Evolutionary conservation across 768 basidiomycete genomes (phyloP).

Genomic region (Lyophyllum shimeji): DNA sequence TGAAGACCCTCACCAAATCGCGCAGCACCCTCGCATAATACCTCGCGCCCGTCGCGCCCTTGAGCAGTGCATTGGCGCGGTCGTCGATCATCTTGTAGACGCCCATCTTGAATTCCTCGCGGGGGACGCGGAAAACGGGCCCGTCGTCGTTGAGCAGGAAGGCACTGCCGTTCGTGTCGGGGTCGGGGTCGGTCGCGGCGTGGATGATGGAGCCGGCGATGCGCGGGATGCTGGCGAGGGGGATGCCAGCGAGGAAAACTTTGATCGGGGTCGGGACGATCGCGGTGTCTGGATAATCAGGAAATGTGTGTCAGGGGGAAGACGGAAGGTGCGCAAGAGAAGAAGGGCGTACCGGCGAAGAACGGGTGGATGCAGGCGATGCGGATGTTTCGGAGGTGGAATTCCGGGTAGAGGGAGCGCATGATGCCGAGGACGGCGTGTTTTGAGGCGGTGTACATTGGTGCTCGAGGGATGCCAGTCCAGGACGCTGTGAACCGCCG

Average conservation of each 20-base stretch:
- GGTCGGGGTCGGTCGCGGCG: constrained; percentile 46
- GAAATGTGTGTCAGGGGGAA: not conserved
- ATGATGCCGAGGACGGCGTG: constrained; percentile 54
- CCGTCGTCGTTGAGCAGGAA: constrained; percentile 52
- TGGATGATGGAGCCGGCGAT: constrained; percentile 54
- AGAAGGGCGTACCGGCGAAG: constrained; percentile 42
- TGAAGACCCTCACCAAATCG: constrained; percentile 29
- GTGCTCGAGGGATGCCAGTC: constrained; percentile 39
- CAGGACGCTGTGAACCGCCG: constrained; percentile 43
- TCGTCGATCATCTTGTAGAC: constrained; percentile 53
- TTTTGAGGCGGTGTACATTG: constrained; percentile 52
- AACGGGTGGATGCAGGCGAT: constrained; percentile 51
- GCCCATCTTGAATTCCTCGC: constrained; percentile 47
- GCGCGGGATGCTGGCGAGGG: constrained; percentile 43
- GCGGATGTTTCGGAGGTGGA: constrained; percentile 38
- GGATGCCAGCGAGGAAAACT: constrained; percentile 48
- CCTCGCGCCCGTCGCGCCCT: constrained; percentile 21
- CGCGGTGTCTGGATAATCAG: constrained; percentile 37
- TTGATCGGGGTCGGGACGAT: constrained; percentile 41
- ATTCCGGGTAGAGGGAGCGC: constrained; percentile 41
- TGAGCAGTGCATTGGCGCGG: constrained; percentile 32
- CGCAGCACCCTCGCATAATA: constrained; percentile 27
- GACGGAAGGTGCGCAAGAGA: not conserved
- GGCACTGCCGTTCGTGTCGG: constrained; percentile 42
- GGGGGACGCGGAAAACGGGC: constrained; percentile 44